A percentile compares a stretch with the other conserved stretches of the same genome.
Conservation (phyloP, 768 basidiomycete genomes). For the Mycena rebaudengoi region DNA sequence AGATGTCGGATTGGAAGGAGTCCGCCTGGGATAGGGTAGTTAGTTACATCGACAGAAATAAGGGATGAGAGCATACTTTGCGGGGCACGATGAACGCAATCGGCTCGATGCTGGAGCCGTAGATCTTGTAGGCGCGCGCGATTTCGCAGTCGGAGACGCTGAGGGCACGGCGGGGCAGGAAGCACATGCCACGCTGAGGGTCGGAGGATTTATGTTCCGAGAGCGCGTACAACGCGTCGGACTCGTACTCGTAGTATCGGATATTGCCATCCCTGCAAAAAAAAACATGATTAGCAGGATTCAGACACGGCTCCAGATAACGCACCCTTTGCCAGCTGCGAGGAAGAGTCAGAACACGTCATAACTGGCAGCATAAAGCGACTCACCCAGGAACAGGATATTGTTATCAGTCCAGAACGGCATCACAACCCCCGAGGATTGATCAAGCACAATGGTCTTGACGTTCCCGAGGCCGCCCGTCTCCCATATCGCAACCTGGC, state of each 20-base stretch:
- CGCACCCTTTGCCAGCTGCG: conserved; percentile 91
- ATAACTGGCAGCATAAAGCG: no score
- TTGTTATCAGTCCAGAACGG: conserved; percentile 98
- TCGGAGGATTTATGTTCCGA: conserved; percentile 90
- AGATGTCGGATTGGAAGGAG: conserved; percentile 97
- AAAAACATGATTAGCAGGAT: neutral
- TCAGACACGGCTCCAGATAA: no score
- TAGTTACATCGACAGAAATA: neutral
- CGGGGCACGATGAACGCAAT: conserved; percentile 96
- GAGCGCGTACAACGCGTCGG: conserved; percentile 78
- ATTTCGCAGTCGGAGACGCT: conserved; percentile 94
- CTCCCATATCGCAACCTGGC: conserved; percentile 93
- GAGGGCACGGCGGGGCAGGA: conserved; percentile 92
- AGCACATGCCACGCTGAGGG: conserved; percentile 83
- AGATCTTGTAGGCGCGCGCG: conserved; percentile 91
- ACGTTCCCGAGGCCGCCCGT: conserved; percentile 75
- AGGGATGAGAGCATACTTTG: conserved; percentile 65
- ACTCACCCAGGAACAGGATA: conserved; percentile 87
- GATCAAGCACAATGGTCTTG: conserved; percentile 85
- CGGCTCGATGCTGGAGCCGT: conserved; percentile 79
- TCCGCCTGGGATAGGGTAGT: conserved; percentile 66
- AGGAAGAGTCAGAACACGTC: neutral
- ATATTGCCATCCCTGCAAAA: conserved; percentile 88
- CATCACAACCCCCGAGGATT: conserved; percentile 94
- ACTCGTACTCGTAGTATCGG: conserved; percentile 96